A percentile compares a stretch with the other conserved stretches of the same genome.
Evolutionary conservation across 176 grass and related monocot genomes (phyloP).

Genomic region (Ensete ventricosum): DNA sequence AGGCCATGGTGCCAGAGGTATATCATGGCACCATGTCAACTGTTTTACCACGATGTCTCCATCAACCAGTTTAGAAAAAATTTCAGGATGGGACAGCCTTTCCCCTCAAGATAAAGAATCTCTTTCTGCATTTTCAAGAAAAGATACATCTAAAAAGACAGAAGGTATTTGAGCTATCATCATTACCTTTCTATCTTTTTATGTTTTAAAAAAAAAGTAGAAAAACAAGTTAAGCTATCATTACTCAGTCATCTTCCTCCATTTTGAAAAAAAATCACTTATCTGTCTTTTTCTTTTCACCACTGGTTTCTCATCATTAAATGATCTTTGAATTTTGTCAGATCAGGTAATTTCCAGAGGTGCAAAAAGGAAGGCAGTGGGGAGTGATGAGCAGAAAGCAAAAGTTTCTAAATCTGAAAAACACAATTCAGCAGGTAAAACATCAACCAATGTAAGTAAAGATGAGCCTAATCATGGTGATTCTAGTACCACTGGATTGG

Average conservation of each 20-base stretch:
- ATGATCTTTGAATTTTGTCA: slow-evolving; percentile 21
- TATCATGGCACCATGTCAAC: slow-evolving; percentile 64
- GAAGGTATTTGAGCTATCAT: slow-evolving; percentile 28
- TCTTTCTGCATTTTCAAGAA: slow-evolving; percentile 52
- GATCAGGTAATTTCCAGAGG: slow-evolving; percentile 47
- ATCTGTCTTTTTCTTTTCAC: slow-evolving; percentile 23
- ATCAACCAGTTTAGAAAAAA: slow-evolving; percentile 49
- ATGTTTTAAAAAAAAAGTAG: not conserved
- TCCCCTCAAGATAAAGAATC: slow-evolving; percentile 46
- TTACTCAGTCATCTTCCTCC: no score
- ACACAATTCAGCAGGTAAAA: slow-evolving; percentile 32
- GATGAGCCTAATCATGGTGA: slow-evolving; percentile 24
- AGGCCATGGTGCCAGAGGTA: slow-evolving; percentile 51
- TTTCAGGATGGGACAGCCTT: slow-evolving; percentile 75
- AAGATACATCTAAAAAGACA: slow-evolving; percentile 22
- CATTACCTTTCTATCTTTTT: slow-evolving; percentile 8
- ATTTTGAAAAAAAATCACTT: not conserved
- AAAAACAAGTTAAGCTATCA: no score
- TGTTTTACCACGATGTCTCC: slow-evolving; percentile 69
- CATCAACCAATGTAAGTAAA: slow-evolving; percentile 26
- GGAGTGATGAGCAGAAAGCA: slow-evolving; percentile 18
- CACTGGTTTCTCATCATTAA: slow-evolving; percentile 13
- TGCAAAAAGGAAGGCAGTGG: slow-evolving; percentile 57
- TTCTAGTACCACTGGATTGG: slow-evolving; percentile 35
- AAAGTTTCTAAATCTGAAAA: slow-evolving; percentile 51